These are phyloP conservation scores for Poteriospumella lacustris DNA, from an alignment of 108 stramenopile species.

Conservation along the genomic window DNA sequence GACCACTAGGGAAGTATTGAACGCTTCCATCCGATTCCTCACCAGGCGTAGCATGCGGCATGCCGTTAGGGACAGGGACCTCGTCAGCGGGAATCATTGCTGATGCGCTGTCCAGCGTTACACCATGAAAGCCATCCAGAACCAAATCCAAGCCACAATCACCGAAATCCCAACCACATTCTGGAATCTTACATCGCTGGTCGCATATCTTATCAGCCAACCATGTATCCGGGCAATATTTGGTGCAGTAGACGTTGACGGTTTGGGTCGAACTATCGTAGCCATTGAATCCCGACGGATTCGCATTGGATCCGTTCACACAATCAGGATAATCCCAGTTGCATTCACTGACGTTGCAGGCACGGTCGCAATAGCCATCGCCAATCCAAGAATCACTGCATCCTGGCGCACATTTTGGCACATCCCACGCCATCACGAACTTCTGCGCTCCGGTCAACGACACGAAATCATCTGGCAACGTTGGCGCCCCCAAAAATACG, in stretches of 20 bases:
- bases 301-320: conserved; percentile 22
- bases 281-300: not conserved
- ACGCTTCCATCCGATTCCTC: no score
- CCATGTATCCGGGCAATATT: conserved; percentile 16
- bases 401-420: conserved; percentile 49
- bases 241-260: not conserved
- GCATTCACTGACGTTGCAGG: conserved; percentile 42
- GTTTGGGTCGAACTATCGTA: not conserved
- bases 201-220: conserved; percentile 30
- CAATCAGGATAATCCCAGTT: conserved; percentile 46
- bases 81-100: not conserved
- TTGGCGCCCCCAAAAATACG: conserved; percentile 46
- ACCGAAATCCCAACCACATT: conserved; percentile 25
- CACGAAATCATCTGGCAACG: conserved; percentile 47
- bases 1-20: no score
- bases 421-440: conserved; percentile 37
- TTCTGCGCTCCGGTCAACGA: conserved; percentile 24
- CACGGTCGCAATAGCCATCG: conserved; percentile 53
- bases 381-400: conserved; percentile 51
- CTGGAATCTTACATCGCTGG: not conserved
- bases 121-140: not conserved
- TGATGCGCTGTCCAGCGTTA: not conserved
- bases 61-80: no score
- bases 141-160: conserved; percentile 15
- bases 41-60: no score